Evolutionary conservation across 768 basidiomycete genomes (phyloP), one percentile per base, ranked within the genome.

Genomic region (Tubosaeta brunneosetosa): DNA sequence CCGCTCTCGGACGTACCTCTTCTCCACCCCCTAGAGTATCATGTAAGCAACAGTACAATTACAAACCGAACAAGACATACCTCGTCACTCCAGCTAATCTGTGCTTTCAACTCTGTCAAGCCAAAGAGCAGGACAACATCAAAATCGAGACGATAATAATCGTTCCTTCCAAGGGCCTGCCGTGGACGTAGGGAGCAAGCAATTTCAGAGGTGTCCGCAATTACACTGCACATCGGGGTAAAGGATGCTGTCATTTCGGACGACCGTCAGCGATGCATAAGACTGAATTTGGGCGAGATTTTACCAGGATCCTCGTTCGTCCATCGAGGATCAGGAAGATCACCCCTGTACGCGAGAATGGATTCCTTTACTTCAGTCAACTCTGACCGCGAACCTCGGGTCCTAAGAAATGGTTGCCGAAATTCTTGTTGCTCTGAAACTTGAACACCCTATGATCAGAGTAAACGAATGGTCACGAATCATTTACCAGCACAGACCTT

Each of bases 61-160:
- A 29, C 1, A 33, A 16, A 22, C 31, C 13, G n/a, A 4, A 22
- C 31, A 22, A 17, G 33, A 44, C 56, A 31, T 10, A 61, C 62
- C 55, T 7, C 34, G 8, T 77, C 71, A 8, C 58, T 58, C 78
- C 78, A 79, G 4, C 66, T 57, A 26, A 77, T 68, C 40, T 75
- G 72, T 0, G 77, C 78, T 55, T 75, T 73, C 41, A 78, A 51
- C 48, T 79, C 78, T 0, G 77, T 74, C 13, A 71, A 49, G 1
- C 77, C 77, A 49, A 76, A 73, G 10, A 69, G 60, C 10, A 79
- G 44, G 14, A 77, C 55, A 5, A 78, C 59, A 4, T 72, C 64
- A 41, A 65, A 74, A 0, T 58, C 27, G 26, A 66, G 47, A 22
- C 10, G 9, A 51, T 66, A 66, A 31, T 52, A 62, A 6, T 38